Percentiles rank a stretch among this genome's conserved stretches.
Evolutionary conservation across 2,329 filamentous ascomycete genomes (phyloP).

Genomic region (Ramularia endophylla): DNA sequence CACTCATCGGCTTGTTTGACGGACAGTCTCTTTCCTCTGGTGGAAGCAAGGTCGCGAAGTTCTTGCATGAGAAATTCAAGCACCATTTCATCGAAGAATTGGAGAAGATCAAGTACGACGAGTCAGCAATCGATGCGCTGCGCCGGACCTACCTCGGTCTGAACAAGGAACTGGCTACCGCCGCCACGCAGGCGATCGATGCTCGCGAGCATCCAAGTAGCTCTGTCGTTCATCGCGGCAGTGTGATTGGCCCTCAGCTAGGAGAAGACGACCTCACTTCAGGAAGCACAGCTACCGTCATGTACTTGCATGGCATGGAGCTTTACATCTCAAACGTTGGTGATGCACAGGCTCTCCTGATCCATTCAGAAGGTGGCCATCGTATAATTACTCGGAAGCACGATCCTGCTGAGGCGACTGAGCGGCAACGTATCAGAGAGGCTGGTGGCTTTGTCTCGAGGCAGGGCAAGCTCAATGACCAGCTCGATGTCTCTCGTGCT

Average conservation of each 20-base stretch:
- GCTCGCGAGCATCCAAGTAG: conserved; percentile 54
- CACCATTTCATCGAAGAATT: conserved; percentile 77
- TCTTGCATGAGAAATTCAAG: conserved; percentile 91
- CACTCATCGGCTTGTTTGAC: conserved; percentile 90
- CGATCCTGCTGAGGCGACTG: conserved; percentile 78
- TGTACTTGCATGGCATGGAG: conserved; percentile 84
- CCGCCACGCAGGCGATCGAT: conserved; percentile 73
- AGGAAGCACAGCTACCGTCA: conserved; percentile 84
- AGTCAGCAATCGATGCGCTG: conserved; percentile 76
- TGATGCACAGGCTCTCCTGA: conserved; percentile 90
- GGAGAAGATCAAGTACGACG: conserved; percentile 59
- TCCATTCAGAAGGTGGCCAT: conserved; percentile 79
- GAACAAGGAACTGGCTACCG: conserved; percentile 89
- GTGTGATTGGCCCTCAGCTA: conserved; percentile 67
- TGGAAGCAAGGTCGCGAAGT: conserved; percentile 94
- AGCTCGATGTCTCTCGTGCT: conserved; percentile 83
- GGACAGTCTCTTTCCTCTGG: conserved; percentile 82
- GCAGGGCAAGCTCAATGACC: conserved; percentile 87
- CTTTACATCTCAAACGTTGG: conserved; percentile 94
- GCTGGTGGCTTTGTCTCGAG: conserved; percentile 94
- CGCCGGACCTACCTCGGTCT: conserved; percentile 79
- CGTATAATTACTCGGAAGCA: conserved; percentile 85
- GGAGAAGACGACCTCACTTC: conserved; percentile 85
- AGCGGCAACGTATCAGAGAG: conserved; percentile 84
- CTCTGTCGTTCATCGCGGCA: conserved; percentile 60